phyloP scores from a whole-genome alignment of 2,329 filamentous ascomycete genomes.

The Botrytis pseudocinerea region DNA sequence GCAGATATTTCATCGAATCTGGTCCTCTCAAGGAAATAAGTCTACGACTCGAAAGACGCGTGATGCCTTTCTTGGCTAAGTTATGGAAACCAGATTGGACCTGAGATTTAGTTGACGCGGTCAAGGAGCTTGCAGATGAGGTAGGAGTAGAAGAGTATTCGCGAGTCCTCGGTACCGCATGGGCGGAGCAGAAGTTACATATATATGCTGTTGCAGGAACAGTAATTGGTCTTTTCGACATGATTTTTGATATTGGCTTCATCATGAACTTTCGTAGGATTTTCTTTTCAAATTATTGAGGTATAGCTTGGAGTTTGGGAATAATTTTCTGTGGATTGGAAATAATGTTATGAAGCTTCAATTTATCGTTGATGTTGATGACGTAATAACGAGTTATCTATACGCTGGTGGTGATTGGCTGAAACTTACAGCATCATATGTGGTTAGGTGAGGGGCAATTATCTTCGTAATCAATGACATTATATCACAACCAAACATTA shows the following conservation, averaged over 20 bases:
- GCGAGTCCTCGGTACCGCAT: neutral
- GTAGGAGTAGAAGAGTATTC: constrained; percentile 19
- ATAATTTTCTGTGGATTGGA: neutral
- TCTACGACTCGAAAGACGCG: constrained; percentile 68
- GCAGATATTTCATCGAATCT: constrained; percentile 81
- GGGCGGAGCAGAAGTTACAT: constrained; percentile 4
- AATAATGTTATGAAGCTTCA: constrained; percentile 5
- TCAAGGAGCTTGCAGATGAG: neutral
- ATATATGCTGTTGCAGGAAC: neutral
- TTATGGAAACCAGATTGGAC: constrained; percentile 45
- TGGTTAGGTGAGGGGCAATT: neutral
- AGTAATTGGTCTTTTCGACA: neutral
- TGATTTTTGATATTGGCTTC: constrained; percentile 7
- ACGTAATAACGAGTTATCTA: constrained; percentile 11
- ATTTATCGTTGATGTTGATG: neutral
- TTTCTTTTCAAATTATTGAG: neutral
- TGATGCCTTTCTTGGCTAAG: constrained; percentile 46
- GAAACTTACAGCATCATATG: neutral
- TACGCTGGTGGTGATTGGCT: constrained; percentile 1
- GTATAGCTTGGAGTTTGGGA: neutral
- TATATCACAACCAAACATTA: neutral
- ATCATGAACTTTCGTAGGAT: neutral
- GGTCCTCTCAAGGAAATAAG: constrained; percentile 77
- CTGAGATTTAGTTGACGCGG: constrained; percentile 12
- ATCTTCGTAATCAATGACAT: neutral